Percentiles rank a stretch among this genome's conserved stretches.
Conservation (phyloP, 805 yeast genomes). For the Starmerella davenportii region DNA sequence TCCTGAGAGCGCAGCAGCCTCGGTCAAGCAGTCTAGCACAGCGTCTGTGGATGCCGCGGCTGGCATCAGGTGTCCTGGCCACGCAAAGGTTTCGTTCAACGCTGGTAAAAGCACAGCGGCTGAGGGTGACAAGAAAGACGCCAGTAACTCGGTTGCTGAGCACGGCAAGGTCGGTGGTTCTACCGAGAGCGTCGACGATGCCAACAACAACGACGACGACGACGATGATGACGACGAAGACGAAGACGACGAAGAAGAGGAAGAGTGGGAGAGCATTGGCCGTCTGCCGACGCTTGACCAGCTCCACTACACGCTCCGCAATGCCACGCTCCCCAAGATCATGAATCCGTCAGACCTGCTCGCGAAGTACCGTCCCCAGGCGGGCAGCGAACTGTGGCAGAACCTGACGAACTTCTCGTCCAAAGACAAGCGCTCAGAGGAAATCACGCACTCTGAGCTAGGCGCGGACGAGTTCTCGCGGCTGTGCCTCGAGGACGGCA, state of each 20-base stretch:
- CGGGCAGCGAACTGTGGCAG: constrained; percentile 6
- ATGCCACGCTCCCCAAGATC: constrained; percentile 7
- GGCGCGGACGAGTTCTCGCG: constrained; percentile 12
- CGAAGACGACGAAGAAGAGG: constrained; percentile 6
- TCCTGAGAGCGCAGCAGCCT: too few relatives aligned
- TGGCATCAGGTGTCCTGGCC: too few relatives aligned
- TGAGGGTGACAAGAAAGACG: not conserved
- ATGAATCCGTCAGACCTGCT: constrained; percentile 9
- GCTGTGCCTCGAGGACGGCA: constrained; percentile 20
- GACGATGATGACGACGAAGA: constrained; percentile 5
- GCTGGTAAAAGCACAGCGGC: not conserved
- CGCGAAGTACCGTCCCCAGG: constrained; percentile 9
- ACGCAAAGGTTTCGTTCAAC: too few relatives aligned
- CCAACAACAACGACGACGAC: constrained; percentile 1
- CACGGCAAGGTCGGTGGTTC: not conserved
- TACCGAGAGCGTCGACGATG: not conserved
- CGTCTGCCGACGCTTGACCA: constrained; percentile 13
- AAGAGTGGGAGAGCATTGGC: constrained; percentile 13
- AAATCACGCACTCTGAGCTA: not conserved
- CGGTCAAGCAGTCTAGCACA: too few relatives aligned
- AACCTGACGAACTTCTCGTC: constrained; percentile 5
- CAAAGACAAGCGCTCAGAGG: not conserved
- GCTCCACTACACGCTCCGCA: constrained; percentile 11
- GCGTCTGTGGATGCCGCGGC: too few relatives aligned
- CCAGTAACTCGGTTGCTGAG: not conserved